Percentiles rank a stretch among this genome's conserved stretches.
Evolutionary conservation across 805 yeast species (phyloP).

Genomic region (Candida golubevii): DNA sequence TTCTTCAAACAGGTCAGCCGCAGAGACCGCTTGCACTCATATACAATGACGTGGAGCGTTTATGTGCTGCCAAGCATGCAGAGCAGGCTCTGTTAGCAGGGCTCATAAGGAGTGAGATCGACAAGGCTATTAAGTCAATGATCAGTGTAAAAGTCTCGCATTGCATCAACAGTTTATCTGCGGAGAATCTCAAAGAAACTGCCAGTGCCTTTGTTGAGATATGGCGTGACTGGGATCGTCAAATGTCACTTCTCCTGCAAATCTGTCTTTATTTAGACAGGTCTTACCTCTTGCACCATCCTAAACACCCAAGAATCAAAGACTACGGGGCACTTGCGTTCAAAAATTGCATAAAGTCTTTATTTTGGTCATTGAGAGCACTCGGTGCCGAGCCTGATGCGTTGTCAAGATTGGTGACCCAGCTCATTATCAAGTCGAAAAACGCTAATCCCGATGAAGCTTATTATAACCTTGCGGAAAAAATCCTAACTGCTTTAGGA

Average conservation of each 20-base stretch:
- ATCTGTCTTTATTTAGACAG: slow-evolving; percentile 35
- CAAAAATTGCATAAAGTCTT: not conserved
- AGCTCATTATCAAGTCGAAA: not conserved
- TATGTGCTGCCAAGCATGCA: slow-evolving; percentile 28
- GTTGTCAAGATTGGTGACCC: not conserved
- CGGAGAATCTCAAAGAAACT: not conserved
- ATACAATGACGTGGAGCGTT: slow-evolving; percentile 26
- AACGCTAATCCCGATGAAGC: not conserved
- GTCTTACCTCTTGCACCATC: slow-evolving; percentile 31
- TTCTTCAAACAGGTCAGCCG: slow-evolving; percentile 1
- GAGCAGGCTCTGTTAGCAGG: slow-evolving; percentile 31
- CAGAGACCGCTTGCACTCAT: slow-evolving; percentile 7
- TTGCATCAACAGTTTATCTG: not conserved
- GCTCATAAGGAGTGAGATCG: slow-evolving; percentile 19
- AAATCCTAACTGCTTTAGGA: slow-evolving; percentile 1
- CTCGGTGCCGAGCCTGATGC: not conserved
- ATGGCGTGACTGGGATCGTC: slow-evolving; percentile 23
- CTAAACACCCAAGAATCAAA: slow-evolving; percentile 23
- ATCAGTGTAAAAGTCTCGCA: slow-evolving; percentile 11
- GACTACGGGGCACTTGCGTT: slow-evolving; percentile 21
- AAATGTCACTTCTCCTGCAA: slow-evolving; percentile 23
- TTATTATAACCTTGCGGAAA: no score
- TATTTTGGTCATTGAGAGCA: no score
- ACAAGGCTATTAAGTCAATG: slow-evolving; percentile 10
- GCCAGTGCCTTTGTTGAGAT: slow-evolving; percentile 13